These are phyloP conservation scores for Debaryomyces psychrophilus DNA, from an alignment of 1,139 yeast genomes.

Conservation along the genomic window DNA sequence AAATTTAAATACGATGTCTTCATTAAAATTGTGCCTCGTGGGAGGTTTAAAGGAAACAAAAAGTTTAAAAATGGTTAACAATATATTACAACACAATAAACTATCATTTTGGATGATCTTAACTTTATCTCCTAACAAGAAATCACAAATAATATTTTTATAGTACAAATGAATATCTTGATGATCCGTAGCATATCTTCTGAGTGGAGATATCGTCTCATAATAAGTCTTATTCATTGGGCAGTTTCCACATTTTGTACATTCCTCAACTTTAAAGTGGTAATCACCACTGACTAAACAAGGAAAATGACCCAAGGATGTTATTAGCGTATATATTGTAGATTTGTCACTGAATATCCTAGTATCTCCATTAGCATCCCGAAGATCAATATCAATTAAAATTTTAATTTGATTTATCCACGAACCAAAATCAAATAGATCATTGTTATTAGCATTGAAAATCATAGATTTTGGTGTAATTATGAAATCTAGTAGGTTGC, in stretches of 20 bases:
- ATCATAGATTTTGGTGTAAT: conserved; percentile 4
- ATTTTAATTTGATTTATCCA: conserved; percentile 31
- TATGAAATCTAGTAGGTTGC: conserved; percentile 8
- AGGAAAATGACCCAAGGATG: conserved; percentile 47
- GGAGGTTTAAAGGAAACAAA: conserved; percentile 55
- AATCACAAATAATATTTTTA: conserved; percentile 27
- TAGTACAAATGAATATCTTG: conserved; percentile 27
- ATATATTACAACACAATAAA: conserved; percentile 43
- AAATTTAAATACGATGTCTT: conserved; percentile 27
- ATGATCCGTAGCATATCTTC: conserved; percentile 29
- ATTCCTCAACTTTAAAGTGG: conserved; percentile 32
- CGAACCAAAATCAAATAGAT: conserved; percentile 13
- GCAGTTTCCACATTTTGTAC: conserved; percentile 45
- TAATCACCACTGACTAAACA: conserved; percentile 43
- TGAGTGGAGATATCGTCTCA: conserved; percentile 21
- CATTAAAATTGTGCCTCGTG: conserved; percentile 17
- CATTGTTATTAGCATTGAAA: neutral
- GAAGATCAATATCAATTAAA: conserved; percentile 10
- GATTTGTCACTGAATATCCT: conserved; percentile 15
- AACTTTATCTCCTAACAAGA: conserved; percentile 17
- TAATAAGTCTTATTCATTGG: conserved; percentile 28
- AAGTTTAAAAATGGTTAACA: conserved; percentile 49
- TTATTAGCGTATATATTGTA: conserved; percentile 33
- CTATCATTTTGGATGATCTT: conserved; percentile 21
- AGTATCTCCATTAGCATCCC: neutral